Evolutionary conservation across 148 eudicot species (phyloP).

Genomic region (Nepenthes gracilis): DNA sequence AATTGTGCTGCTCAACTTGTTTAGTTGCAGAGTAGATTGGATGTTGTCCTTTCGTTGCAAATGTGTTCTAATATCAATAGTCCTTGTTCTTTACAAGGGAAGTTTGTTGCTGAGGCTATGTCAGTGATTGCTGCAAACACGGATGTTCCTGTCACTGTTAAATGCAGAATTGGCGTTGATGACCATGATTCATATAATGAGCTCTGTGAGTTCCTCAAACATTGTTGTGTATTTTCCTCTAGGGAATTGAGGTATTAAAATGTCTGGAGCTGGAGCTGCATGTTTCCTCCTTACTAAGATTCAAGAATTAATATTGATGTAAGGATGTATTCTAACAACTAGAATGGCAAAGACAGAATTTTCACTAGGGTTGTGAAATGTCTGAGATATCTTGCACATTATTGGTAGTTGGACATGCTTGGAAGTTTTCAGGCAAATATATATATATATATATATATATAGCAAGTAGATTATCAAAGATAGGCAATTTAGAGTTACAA

Average conservation of each 20-base stretch:
- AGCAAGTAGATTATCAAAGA: too few species aligned
- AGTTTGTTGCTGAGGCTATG: slow-evolving; percentile 99
- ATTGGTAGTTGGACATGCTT: too few species aligned
- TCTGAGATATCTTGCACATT: too few species aligned
- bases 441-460: too few species aligned
- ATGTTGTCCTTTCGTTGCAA: slow-evolving; percentile 2
- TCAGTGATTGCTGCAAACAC: slow-evolving; percentile 89
- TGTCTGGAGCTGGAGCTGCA: not conserved
- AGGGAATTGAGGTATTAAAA: not conserved
- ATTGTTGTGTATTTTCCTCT: slow-evolving; percentile 1
- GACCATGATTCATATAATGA: slow-evolving; percentile 89
- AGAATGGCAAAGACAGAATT: too few species aligned
- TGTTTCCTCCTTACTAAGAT: not conserved
- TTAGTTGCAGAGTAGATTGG: not conserved
- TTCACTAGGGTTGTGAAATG: too few species aligned
- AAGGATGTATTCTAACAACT: too few species aligned
- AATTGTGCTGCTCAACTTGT: slow-evolving; percentile 2
- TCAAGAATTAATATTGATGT: too few species aligned
- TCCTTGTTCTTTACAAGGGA: slow-evolving; percentile 42
- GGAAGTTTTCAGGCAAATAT: too few species aligned
- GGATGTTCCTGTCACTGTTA: slow-evolving; percentile 86
- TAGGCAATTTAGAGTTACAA: too few species aligned
- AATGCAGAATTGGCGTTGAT: slow-evolving; percentile 96
- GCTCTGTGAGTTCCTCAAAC: slow-evolving; percentile 54
- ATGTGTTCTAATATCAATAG: slow-evolving; percentile 17